Evolutionary conservation across 2,329 filamentous ascomycete genomes (phyloP).

Genomic region (Nannizzia gypsea): DNA sequence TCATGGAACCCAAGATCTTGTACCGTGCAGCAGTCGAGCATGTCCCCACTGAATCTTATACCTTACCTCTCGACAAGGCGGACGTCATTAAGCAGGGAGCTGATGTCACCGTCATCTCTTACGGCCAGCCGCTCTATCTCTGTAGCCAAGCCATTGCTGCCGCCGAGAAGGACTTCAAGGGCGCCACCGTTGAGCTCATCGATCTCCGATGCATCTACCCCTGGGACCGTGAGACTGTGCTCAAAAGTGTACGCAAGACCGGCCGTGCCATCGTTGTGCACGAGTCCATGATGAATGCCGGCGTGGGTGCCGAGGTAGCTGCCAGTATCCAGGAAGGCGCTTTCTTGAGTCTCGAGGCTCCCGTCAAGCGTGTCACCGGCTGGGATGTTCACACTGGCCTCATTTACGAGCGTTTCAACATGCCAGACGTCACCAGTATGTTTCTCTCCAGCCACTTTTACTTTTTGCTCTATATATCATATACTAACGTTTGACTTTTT

Average conservation of each 20-base stretch:
- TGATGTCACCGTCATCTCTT: conserved; percentile 74
- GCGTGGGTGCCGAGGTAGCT: conserved; percentile 78
- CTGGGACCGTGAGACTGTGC: conserved; percentile 73
- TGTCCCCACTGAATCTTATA: conserved; percentile 68
- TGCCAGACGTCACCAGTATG: conserved; percentile 80
- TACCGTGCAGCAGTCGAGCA: conserved; percentile 88
- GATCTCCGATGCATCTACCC: conserved; percentile 82
- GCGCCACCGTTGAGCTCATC: conserved; percentile 69
- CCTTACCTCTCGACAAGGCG: conserved; percentile 74
- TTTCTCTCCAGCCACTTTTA: conserved; percentile 21
- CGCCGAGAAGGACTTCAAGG: conserved; percentile 57
- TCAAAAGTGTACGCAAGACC: conserved; percentile 76
- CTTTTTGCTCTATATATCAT: too few species aligned
- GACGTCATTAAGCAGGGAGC: conserved; percentile 70
- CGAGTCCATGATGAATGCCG: conserved; percentile 82
- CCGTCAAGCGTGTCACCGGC: conserved; percentile 73
- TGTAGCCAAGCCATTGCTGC: conserved; percentile 66
- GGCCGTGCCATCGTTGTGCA: conserved; percentile 80
- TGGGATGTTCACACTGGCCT: conserved; percentile 78
- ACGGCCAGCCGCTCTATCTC: conserved; percentile 79
- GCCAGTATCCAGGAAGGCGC: conserved; percentile 80
- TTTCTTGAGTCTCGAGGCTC: conserved; percentile 73
- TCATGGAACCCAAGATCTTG: conserved; percentile 88
- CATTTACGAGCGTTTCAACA: conserved; percentile 65
- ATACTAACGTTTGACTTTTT: conserved; percentile 1